phyloP scores from a whole-genome alignment of 2,329 filamentous ascomycete species.

The Trichothecium roseum region DNA sequence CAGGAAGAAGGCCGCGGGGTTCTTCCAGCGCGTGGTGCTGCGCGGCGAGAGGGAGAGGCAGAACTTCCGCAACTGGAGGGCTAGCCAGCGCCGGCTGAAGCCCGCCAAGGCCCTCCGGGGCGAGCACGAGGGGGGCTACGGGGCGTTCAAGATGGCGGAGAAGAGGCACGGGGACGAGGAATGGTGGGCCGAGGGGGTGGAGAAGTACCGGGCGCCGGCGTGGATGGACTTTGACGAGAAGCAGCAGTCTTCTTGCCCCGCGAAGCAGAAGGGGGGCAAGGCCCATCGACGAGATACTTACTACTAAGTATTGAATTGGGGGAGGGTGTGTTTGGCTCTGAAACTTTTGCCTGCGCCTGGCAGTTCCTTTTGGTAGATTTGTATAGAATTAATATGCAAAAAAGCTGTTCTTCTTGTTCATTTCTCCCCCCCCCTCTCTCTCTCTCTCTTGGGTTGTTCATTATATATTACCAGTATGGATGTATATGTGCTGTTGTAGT shows the following conservation, averaged over 20 bases:
- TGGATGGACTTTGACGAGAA: slow-evolving; percentile 23
- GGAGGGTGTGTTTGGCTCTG: too few relatives aligned
- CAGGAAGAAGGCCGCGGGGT: slow-evolving; percentile 16
- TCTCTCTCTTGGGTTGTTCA: background rate
- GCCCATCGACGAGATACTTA: too few relatives aligned
- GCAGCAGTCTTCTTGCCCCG: slow-evolving; percentile 2
- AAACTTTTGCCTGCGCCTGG: too few relatives aligned
- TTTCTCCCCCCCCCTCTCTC: background rate
- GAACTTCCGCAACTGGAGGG: slow-evolving; percentile 18
- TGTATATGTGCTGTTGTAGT: too few relatives aligned
- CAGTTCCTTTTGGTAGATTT: too few relatives aligned
- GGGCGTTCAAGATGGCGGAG: slow-evolving; percentile 14
- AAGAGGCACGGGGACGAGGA: slow-evolving; percentile 13
- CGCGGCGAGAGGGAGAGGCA: slow-evolving; percentile 13
- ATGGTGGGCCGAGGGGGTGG: slow-evolving; percentile 25
- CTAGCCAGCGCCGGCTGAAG: slow-evolving; percentile 13
- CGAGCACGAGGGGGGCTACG: slow-evolving; percentile 14
- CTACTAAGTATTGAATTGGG: too few relatives aligned
- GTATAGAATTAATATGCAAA: background rate
- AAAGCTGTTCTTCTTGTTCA: background rate
- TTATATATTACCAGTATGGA: too few relatives aligned
- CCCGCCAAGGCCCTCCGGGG: slow-evolving; percentile 12
- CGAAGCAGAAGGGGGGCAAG: background rate
- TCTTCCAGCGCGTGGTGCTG: slow-evolving; percentile 14
- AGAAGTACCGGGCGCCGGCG: slow-evolving; percentile 18